phyloP scores from a whole-genome alignment of 176 grass and related monocot genomes.

The Areca catechu region DNA sequence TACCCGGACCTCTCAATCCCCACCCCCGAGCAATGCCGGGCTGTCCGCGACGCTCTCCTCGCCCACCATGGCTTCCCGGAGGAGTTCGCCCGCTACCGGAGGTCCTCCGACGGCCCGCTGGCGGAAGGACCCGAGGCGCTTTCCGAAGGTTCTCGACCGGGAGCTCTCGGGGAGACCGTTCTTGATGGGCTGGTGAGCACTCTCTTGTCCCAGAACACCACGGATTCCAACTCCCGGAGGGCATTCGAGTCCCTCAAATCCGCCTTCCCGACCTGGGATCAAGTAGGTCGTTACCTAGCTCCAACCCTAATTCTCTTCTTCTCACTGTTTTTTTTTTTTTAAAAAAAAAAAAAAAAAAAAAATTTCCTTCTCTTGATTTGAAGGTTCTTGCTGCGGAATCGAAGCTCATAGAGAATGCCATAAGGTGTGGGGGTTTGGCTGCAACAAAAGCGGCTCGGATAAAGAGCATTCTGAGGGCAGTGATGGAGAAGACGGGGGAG shows the following conservation, averaged over 20 bases:
- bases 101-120: not conserved
- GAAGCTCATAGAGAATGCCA: constrained; percentile 54
- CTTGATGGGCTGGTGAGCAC: constrained; percentile 70
- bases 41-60: constrained; percentile 64
- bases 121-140: no score
- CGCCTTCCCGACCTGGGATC: constrained; percentile 60
- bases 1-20: constrained; percentile 37
- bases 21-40: constrained; percentile 48
- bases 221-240: constrained; percentile 63
- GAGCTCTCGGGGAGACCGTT: constrained; percentile 19
- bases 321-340: not conserved
- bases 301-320: not conserved
- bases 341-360: no score
- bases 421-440: constrained; percentile 64
- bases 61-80: constrained; percentile 69
- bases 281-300: constrained; percentile 15
- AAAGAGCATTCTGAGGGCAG: constrained; percentile 43
- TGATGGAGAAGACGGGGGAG: constrained; percentile 44
- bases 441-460: constrained; percentile 69
- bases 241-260: constrained; percentile 71
- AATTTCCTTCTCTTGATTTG: not conserved
- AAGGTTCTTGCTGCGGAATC: constrained; percentile 57
- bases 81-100: constrained; percentile 67
- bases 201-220: constrained; percentile 91
- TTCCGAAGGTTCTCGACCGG: not conserved